Evolutionary conservation across 768 basidiomycete species (phyloP), one percentile per base, ranked within the genome.

Genomic region (Tricholoma hemisulphureum): DNA sequence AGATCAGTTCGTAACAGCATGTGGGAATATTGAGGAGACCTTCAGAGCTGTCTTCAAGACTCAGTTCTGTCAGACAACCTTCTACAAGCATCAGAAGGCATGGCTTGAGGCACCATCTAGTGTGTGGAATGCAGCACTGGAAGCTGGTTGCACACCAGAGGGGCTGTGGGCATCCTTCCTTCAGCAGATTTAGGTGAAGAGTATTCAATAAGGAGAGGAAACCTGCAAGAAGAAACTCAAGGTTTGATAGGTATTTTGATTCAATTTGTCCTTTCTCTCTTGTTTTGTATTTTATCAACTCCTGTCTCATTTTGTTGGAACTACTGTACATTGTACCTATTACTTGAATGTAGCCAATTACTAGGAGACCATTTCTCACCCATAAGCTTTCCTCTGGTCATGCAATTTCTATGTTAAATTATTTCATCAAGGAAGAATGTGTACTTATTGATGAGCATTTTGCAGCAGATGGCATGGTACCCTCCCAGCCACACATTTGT

Each of bases 401-500:
- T 49, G 2, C 5, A 6, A 24, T 49, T 49, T 18, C 48, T 49
- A 16, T 8, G 23, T 49, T 14, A 16, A 31, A 49, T 49, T 24
- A 49, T 49, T 49, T 49, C 72, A 53, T 77, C 74, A 0, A 77
- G 54, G 43, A 73, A 74, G 57, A 77, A 77, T 14, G 72, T 62
- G 51, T 71, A 76, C 26, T 68, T 34, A 6, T 58, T 51, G 0
- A 50, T 62, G 8, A 52, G 52, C 76, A 78, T 78, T 53, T 75
- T 76, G 0, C 69, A 63, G 0, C 68, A 58, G n/a, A 77, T 75
- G 0, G 69, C 41, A 0, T 69, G 69, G 56, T 63, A 79, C 54
- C 74, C 73, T 0, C 75, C 73, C 14, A 80, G 48, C 80, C 80
- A 81, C 0, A 68, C 69, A 59, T 81, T 81, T 0, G 69, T 63